phyloP scores from a whole-genome alignment of 108 stramenopile genomes.

The Schizochytrium sp. region DNA sequence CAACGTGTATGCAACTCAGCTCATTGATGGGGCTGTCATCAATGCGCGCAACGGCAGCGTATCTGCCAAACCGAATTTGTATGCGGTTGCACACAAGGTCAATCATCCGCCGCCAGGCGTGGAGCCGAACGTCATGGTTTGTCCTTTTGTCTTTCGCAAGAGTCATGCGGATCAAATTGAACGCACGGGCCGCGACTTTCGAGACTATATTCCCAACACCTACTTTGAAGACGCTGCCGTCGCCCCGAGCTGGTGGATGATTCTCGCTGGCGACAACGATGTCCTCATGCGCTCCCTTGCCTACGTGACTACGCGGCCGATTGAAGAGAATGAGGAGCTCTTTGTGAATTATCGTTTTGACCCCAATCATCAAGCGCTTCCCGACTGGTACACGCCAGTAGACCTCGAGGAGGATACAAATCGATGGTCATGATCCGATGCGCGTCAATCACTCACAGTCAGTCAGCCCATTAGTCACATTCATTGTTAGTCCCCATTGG shows the following conservation, averaged over 20 bases:
- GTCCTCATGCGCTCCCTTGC: not conserved
- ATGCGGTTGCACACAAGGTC: slow-evolving; percentile 7
- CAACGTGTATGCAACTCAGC: not conserved
- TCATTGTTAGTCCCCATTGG: too few species aligned
- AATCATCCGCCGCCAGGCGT: not conserved
- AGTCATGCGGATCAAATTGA: not conserved
- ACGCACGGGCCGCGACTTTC: not conserved
- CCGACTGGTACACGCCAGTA: not conserved
- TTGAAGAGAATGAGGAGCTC: not conserved
- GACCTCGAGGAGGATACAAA: not conserved
- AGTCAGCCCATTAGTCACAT: too few species aligned
- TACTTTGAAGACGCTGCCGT: not conserved
- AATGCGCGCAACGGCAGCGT: not conserved
- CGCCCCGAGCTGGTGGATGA: not conserved
- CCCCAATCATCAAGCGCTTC: not conserved
- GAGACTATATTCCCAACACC: not conserved
- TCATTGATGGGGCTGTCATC: not conserved
- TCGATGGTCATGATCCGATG: not conserved
- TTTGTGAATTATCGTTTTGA: not conserved
- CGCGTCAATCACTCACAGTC: too few species aligned
- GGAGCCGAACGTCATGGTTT: not conserved
- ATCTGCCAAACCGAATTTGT: not conserved
- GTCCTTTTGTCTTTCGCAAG: not conserved
- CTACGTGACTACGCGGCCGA: not conserved
- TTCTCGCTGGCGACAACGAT: not conserved